phyloP scores from a whole-genome alignment of 257 asterid species.

The Thymus quinquecostatus region DNA sequence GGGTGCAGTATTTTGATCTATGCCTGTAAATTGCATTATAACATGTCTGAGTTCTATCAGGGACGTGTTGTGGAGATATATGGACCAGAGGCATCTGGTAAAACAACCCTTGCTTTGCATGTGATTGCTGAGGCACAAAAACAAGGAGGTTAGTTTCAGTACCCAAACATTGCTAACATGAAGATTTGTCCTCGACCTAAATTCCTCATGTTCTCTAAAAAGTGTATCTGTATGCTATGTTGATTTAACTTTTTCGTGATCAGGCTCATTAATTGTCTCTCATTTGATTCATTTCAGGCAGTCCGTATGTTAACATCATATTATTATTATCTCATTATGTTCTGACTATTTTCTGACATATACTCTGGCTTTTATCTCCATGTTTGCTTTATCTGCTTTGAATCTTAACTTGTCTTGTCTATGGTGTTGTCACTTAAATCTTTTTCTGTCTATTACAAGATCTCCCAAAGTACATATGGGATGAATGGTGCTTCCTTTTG shows the following conservation, averaged over 20 bases:
- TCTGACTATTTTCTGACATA: no score
- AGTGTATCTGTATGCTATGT: not conserved
- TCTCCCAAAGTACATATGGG: no score
- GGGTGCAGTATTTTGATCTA: not conserved
- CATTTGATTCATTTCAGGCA: not conserved
- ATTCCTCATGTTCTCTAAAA: not conserved
- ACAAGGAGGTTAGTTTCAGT: slow-evolving; percentile 73
- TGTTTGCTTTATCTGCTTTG: no score
- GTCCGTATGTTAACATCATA: not conserved
- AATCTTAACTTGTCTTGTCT: no score
- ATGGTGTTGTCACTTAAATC: no score
- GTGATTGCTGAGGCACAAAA: slow-evolving; percentile 96
- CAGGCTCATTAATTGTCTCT: not conserved
- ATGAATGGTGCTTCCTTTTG: no score
- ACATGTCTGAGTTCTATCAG: slow-evolving; percentile 40
- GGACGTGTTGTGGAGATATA: slow-evolving; percentile 96
- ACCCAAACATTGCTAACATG: not conserved
- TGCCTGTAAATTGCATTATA: slow-evolving; percentile 21
- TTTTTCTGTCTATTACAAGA: no score
- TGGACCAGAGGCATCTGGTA: slow-evolving; percentile 98
- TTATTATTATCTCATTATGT: no score
- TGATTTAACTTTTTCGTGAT: not conserved
- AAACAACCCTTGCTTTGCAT: slow-evolving; percentile 96
- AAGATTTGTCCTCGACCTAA: slow-evolving; percentile 5
- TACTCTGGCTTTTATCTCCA: no score